Percentiles rank a stretch among this genome's conserved stretches.
These are phyloP conservation scores for Podila horticola DNA, from an alignment of 192 early-diverging fungal genomes.

Conservation along the genomic window DNA sequence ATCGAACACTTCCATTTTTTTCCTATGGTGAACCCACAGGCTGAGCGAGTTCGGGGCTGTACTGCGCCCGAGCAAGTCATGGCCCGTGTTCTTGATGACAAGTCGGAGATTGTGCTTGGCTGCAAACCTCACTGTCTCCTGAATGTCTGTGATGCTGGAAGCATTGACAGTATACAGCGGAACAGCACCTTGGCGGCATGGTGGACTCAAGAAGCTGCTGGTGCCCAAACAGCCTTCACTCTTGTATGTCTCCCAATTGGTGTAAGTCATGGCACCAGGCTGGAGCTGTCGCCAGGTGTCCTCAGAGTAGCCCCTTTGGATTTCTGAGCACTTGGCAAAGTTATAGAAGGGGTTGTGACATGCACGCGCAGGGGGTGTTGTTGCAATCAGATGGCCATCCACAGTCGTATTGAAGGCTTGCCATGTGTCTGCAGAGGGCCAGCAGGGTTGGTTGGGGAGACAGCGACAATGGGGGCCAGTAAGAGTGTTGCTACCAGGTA, in stretches of 20 bases:
- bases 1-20: conserved; percentile 37
- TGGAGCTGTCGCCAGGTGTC: conserved; percentile 20
- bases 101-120: conserved; percentile 54
- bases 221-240: conserved; percentile 20
- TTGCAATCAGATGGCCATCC: conserved; percentile 22
- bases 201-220: conserved; percentile 16
- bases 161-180: conserved; percentile 49
- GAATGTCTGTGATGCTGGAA: conserved; percentile 30
- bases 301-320: conserved; percentile 35
- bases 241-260: conserved; percentile 25
- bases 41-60: conserved; percentile 55
- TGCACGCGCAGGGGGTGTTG: conserved; percentile 27
- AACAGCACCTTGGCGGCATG: conserved; percentile 42
- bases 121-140: conserved; percentile 48
- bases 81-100: conserved; percentile 68
- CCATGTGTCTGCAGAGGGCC: conserved; percentile 39
- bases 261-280: conserved; percentile 24
- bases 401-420: conserved; percentile 21
- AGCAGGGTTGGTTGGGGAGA: conserved; percentile 36
- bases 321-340: conserved; percentile 30
- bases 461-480: conserved; percentile 1
- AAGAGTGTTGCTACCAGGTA: no score
- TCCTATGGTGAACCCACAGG: conserved; percentile 59
- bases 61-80: conserved; percentile 58
- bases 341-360: conserved; percentile 46